Base-by-base conservation (phyloP, 1,284 basidiomycete genomes). In the Entoloma clypeatum region DNA sequence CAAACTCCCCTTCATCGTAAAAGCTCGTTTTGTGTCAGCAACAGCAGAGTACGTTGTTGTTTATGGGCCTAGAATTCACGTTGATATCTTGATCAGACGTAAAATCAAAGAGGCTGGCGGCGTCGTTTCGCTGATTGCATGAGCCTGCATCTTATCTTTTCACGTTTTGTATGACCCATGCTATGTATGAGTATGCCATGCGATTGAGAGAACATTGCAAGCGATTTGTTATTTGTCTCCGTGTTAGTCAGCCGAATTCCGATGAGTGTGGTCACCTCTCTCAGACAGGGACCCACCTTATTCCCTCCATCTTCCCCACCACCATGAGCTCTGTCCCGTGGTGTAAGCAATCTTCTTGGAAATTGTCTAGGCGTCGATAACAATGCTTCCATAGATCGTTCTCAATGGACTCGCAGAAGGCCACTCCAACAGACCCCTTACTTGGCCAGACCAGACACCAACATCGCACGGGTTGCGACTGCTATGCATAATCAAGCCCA, bases 61-160 rank as follows among this genome's bases (percentile, higher is more conserved):
- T 25, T 35, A 13, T 18, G 36, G 7, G 11, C 3, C 17, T 8
- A 7, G 43, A 10, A 35, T 41, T 36, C 30, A 43, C 21, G 43
- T 47, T 19, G 27, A 47, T 41, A 30, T 47, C 17, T 26, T 41
- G 36, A 44, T 17, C 53, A 89, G 86, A 69, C 67, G 65, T 44
- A 89, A 90, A 69, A 90, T 90, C 73, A 92, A 90, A 74, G 92
- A 86, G 71, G 92, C 90, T 51, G 92, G 92, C 53, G 92, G 92
- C 63, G 91, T 93, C 59, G 89, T 96, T 57, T 82, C 82, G 68
- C 77, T 96, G 55, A 71, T 92, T 61, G 92, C 92, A 68, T 96
- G 79, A 82, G 63, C 54, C 47, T 44, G 48, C 45, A 50, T 45
- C 48, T 33, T 53, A 47, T 45, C 45, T n/a, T 49, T 50, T 46